Base-by-base conservation (phyloP, 208 protist genomes). In the Wallacemonas rigidus region DNA sequence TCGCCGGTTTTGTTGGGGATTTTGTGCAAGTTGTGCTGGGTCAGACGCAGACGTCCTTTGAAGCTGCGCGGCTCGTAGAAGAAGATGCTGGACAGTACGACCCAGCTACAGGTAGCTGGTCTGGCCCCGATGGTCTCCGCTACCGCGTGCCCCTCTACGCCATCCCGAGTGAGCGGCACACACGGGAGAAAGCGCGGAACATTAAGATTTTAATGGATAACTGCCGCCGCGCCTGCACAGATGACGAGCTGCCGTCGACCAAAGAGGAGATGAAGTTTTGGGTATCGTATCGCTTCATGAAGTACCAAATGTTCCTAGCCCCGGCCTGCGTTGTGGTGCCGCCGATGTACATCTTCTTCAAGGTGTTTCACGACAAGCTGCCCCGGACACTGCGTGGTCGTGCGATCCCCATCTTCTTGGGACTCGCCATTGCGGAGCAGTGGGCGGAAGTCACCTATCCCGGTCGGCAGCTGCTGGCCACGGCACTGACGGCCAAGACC, bases 171-270 rank as follows among this genome's bases (percentile, higher is more conserved):
- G 93, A 95, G 69, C 80, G 89, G 9, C 89, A 94, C 71, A 85
- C 88, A 2, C 87, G 89, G 44, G 87, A 93, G 51, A 93, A 92
- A 65, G 71, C 80, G 12, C 87, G 88, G n/a, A 96, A 96, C 68
- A 88, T 96, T 36, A 91, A 94, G 69, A 81, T 97, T 39, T 75
- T 97, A 7, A 93, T 97, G 88, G 88, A 97, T 76, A 97, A 96
- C 76, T 94, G 90, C 73, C 84, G 91, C 17, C 83, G 72, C 38
- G 85, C 95, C 43, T 95, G 89, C 77, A 69, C 91, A 6, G 71
- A 95, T 41, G 93, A 97, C 68, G 79, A 95, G 62, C 81, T 97
- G 17, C 93, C 93, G 1, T 72, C 82, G 9, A 97, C 93, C 2
- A 79, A 76, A 63, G 89, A 95, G 47, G 93, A 97, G 77, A 82